Percentiles rank a stretch among this genome's conserved stretches.
phyloP scores from a whole-genome alignment of 768 basidiomycete genomes.

The Lactifluus pinguis region DNA sequence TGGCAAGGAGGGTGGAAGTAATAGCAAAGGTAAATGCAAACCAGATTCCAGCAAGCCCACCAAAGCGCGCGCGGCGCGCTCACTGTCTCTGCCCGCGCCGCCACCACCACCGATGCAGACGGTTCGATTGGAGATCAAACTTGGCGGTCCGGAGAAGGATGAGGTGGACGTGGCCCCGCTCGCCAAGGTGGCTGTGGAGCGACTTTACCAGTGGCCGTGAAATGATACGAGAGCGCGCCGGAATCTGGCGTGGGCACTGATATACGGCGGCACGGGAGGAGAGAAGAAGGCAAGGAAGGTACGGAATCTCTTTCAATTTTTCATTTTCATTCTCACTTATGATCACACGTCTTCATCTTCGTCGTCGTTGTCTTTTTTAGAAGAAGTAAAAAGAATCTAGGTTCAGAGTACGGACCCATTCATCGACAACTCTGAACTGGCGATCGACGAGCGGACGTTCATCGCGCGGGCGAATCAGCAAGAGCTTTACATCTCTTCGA shows the following conservation, averaged over 20 bases:
- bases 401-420: constrained; percentile 83
- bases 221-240: constrained; percentile 33
- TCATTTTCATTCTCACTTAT: no score
- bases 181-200: no score
- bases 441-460: constrained; percentile 81
- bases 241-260: constrained; percentile 15
- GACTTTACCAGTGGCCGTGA: constrained; percentile 22
- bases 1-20: background rate
- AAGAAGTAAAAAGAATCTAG: constrained; percentile 38
- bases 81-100: constrained; percentile 20
- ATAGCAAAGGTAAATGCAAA: constrained; percentile 19
- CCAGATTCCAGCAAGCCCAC: constrained; percentile 36
- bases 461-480: constrained; percentile 88
- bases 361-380: background rate
- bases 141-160: no score
- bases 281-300: constrained; percentile 33
- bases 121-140: no score
- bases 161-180: no score
- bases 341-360: no score
- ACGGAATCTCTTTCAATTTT: background rate
- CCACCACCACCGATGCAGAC: no score
- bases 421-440: constrained; percentile 95
- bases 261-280: constrained; percentile 24
- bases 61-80: constrained; percentile 33
- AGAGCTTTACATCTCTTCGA: constrained; percentile 86